Conservation (phyloP, 2,329 filamentous ascomycete species). For the Diplodia corticola region DNA sequence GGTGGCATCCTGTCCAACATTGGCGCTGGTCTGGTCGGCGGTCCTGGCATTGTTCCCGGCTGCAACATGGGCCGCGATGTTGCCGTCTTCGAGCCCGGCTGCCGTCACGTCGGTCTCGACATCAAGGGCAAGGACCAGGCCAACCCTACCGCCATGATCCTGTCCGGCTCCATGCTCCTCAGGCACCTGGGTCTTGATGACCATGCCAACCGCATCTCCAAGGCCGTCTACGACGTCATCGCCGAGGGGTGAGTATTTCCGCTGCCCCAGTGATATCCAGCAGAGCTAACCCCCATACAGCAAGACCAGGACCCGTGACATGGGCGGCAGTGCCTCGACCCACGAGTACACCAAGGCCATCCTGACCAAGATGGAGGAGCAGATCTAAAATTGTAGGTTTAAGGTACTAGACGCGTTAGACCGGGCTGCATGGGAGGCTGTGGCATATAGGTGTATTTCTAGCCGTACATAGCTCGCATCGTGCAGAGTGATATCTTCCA, state of each 20-base stretch:
- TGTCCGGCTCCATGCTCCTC: slow-evolving; percentile 95
- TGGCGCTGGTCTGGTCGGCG: slow-evolving; percentile 92
- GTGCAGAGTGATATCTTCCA: slow-evolving; percentile 29
- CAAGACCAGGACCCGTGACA: slow-evolving; percentile 86
- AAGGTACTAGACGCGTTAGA: slow-evolving; percentile 18
- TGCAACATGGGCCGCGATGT: slow-evolving; percentile 99
- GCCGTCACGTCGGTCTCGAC: slow-evolving; percentile 97
- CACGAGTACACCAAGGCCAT: slow-evolving; percentile 95
- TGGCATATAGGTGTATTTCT: slow-evolving; percentile 42
- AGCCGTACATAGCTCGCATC: slow-evolving; percentile 44
- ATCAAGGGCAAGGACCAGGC: slow-evolving; percentile 99
- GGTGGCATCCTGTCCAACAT: slow-evolving; percentile 99
- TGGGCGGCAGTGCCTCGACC: slow-evolving; percentile 88
- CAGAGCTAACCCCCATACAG: slow-evolving; percentile 52
- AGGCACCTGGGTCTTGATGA: slow-evolving; percentile 96
- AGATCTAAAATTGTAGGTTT: slow-evolving; percentile 29
- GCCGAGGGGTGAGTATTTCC: slow-evolving; percentile 73
- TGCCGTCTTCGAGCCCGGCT: slow-evolving; percentile 97
- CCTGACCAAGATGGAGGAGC: slow-evolving; percentile 85
- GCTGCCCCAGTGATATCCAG: background rate
- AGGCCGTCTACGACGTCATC: slow-evolving; percentile 79
- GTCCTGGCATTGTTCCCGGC: slow-evolving; percentile 93
- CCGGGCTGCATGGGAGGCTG: slow-evolving; percentile 14
- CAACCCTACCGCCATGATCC: slow-evolving; percentile 93
- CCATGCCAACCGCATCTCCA: slow-evolving; percentile 97